phyloP scores from a whole-genome alignment of 768 basidiomycete genomes.

The Galerina sulciceps region DNA sequence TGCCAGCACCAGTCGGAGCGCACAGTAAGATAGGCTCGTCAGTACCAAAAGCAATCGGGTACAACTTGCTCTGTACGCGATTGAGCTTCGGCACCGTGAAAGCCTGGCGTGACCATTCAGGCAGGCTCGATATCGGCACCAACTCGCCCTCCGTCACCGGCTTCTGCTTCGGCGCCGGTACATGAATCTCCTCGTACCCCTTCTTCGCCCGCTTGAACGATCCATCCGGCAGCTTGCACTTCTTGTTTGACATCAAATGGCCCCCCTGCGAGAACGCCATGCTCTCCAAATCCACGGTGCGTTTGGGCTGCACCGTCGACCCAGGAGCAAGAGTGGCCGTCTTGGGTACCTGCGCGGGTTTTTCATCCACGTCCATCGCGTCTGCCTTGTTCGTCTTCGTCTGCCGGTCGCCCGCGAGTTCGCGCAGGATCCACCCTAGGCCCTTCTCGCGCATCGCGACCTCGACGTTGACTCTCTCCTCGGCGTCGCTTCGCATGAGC shows the following conservation, averaged over 20 bases:
- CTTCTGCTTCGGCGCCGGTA: constrained; percentile 89
- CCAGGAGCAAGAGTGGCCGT: constrained; percentile 89
- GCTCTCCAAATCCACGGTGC: constrained; percentile 84
- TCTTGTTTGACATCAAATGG: constrained; percentile 98
- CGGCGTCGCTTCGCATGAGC: constrained; percentile 85
- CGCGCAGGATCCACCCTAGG: constrained; percentile 92
- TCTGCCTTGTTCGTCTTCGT: constrained; percentile 52
- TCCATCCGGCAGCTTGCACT: constrained; percentile 95
- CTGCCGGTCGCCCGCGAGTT: constrained; percentile 82
- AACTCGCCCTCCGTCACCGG: constrained; percentile 64
- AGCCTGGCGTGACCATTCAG: constrained; percentile 86
- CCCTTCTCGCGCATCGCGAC: constrained; percentile 99
- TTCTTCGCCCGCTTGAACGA: constrained; percentile 97
- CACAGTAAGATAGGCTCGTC: constrained; percentile 96
- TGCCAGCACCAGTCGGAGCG: constrained; percentile 98
- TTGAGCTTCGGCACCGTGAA: constrained; percentile 87
- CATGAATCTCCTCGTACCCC: constrained; percentile 97
- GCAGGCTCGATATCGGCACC: constrained; percentile 74
- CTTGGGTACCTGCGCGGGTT: constrained; percentile 63
- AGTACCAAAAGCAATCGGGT: constrained; percentile 90
- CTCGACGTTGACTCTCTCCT: constrained; percentile 91
- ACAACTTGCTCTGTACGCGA: constrained; percentile 91
- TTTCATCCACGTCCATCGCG: constrained; percentile 81
- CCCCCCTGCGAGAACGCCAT: constrained; percentile 98
- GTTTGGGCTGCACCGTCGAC: constrained; percentile 84